These are phyloP conservation scores for Colletotrichum echinochloae DNA, from an alignment of 2,329 filamentous ascomycete species.

Conservation along the genomic window DNA sequence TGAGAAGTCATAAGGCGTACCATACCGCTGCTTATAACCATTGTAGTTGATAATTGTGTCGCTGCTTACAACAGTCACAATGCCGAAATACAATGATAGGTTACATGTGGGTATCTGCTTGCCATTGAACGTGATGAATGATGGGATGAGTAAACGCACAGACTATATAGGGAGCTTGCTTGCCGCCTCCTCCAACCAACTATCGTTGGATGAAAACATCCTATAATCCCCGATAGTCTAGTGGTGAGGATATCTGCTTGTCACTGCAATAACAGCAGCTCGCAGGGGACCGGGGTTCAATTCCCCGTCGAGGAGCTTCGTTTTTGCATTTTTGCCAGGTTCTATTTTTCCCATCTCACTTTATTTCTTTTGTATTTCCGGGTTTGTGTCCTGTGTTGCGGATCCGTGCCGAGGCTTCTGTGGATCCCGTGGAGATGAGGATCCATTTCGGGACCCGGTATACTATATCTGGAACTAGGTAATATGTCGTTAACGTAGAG, in stretches of 20 bases:
- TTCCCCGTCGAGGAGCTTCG: constrained; percentile 36
- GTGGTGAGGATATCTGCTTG: constrained; percentile 40
- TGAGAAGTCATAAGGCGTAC: no score
- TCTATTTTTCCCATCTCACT: not conserved
- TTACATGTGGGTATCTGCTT: no score
- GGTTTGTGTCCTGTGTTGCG: not conserved
- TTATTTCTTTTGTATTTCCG: not conserved
- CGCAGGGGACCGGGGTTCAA: constrained; percentile 40
- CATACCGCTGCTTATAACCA: no score
- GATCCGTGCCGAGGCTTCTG: no score
- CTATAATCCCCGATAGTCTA: constrained; percentile 35
- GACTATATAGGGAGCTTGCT: not conserved
- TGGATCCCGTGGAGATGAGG: not conserved
- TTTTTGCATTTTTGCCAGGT: not conserved
- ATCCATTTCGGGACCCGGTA: not conserved
- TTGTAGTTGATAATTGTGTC: no score
- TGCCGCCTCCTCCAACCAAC: rapidly evolving
- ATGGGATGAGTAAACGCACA: rapidly evolving
- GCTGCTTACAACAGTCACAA: no score
- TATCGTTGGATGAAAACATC: constrained; percentile 14
- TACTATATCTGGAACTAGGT: not conserved
- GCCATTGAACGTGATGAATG: not conserved
- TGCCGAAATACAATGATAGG: no score
- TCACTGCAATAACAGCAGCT: constrained; percentile 14
- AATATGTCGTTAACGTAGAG: not conserved